Conservation (phyloP, 1,284 basidiomycete genomes). For the Leccinum solheimii region DNA sequence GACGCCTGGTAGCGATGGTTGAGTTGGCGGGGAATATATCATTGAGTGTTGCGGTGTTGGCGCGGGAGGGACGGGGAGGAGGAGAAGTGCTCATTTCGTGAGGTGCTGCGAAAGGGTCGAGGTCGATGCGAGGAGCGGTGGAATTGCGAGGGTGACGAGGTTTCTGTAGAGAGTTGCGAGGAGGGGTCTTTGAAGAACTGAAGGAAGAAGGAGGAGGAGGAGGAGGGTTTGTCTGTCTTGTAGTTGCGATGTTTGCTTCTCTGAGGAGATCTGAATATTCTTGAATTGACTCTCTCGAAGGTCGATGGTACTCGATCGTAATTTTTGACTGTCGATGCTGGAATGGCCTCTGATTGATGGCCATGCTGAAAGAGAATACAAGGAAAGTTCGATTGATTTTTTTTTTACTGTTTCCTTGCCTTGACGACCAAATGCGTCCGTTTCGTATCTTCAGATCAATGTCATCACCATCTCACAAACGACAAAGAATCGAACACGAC, state of each 20-base stretch:
- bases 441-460: neutral
- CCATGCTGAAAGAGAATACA: neutral
- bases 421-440: neutral
- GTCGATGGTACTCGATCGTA: conserved; percentile 72
- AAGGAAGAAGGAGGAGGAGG: conserved; percentile 34
- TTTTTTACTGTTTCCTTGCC: neutral
- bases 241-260: conserved; percentile 46
- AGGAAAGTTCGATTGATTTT: neutral
- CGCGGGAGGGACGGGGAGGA: conserved; percentile 75
- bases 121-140: conserved; percentile 37
- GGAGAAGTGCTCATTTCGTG: conserved; percentile 41
- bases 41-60: conserved; percentile 75
- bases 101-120: conserved; percentile 56
- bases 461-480: neutral
- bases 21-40: conserved; percentile 54
- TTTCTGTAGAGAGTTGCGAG: conserved; percentile 62
- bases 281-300: conserved; percentile 63
- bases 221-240: neutral
- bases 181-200: conserved; percentile 42
- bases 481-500: neutral
- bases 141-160: conserved; percentile 49
- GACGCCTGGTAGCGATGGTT: conserved; percentile 46
- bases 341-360: conserved; percentile 38
- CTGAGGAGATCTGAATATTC: conserved; percentile 71
- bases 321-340: conserved; percentile 60